Conservation (phyloP, 208 protist species). For the Leishmania guyanensis region DNA sequence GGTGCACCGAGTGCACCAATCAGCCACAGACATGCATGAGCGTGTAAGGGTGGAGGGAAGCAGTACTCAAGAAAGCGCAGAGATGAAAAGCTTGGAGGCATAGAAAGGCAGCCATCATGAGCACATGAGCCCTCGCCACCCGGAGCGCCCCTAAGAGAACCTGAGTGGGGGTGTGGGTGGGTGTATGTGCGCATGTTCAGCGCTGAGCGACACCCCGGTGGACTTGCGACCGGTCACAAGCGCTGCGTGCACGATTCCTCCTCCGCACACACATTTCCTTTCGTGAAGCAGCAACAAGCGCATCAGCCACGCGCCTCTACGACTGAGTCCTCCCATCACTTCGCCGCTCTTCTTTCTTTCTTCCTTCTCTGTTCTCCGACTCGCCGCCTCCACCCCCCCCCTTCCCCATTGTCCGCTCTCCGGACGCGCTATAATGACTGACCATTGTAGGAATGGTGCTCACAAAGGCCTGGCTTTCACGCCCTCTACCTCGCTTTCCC, state of each 20-base stretch:
- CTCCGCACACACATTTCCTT: background rate
- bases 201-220: background rate
- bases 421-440: background rate
- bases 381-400: background rate
- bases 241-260: background rate
- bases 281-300: background rate
- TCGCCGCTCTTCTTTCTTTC: too few species aligned
- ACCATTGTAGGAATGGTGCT: background rate
- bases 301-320: background rate
- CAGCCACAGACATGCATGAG: background rate
- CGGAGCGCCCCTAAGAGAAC: too few species aligned
- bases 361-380: background rate
- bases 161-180: too few species aligned
- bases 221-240: background rate
- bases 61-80: background rate
- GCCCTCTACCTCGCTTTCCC: background rate
- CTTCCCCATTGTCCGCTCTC: background rate
- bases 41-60: background rate
- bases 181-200: background rate
- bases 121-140: too few species aligned
- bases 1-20: background rate
- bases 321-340: background rate
- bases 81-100: constrained; percentile 1
- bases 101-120: background rate
- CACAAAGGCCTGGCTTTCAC: background rate